Evolutionary conservation across 2,329 filamentous ascomycete species (phyloP), one percentile per base, ranked within the genome.

Genomic region (Nothophoma quercina): DNA sequence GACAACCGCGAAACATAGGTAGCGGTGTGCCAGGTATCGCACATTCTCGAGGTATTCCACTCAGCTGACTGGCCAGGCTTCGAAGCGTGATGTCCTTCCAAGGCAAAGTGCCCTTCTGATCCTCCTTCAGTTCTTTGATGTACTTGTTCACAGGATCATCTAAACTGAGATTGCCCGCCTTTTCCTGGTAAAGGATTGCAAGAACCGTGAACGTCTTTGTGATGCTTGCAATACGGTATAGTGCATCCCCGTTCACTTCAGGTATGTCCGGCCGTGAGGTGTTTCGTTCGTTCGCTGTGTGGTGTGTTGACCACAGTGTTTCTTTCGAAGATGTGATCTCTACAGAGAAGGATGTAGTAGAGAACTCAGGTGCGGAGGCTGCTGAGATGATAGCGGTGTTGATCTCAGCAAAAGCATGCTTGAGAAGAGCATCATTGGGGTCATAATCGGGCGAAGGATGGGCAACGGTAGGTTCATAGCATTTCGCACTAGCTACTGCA

Each of bases 51-150:
- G 76, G 75, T 25, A 78, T 70, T 22, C 77, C 76, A 45, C 71
- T 70, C 19, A 78, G 57, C 43, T 79, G 77, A 56, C 75, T 76
- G 1, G 76, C 75, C n/a, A 79, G 59, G 35, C 62, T 71, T 7
- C 77, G 68, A 44, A 79, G 58, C 1, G 76, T 78, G 42, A 78
- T 77, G 41, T 77, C 72, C 22, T 76, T 72, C 74, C 75, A 79
- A 3, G 68, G 67, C 28, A 74, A 61, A 1, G 56, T 69, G 2
- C 69, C 70, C 2, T 64, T 54, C 30, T 71, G 65, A 21, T 64
- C 51, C 4, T 62, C 65, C 16, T 55, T 59, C 32, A 76, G 45
- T 46, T 72, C 70, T 6, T 53, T 41, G 9, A 76, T 60, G 50
- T 74, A 74, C 18, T 63, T 70, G 15, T 69, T 58, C 8, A 75